Base-by-base conservation (phyloP, 2,329 filamentous ascomycete species). In the Pezicula neosporulosa region DNA sequence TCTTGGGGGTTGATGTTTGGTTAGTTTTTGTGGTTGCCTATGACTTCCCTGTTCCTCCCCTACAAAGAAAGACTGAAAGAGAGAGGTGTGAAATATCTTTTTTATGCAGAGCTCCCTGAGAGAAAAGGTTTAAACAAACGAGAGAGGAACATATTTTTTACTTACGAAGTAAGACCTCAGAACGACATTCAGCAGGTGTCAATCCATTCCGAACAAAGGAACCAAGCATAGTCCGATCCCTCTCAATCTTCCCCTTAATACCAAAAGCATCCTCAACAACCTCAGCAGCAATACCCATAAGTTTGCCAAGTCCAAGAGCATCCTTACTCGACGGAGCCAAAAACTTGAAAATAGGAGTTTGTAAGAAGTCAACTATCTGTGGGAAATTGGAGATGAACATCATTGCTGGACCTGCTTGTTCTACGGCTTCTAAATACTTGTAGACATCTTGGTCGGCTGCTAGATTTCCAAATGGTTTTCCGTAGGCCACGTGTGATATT, bases 401-500 rank as follows among this genome's bases (percentile, higher is more conserved):
- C n/a, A 77, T 69, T 15, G 69, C 67, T 0, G 73, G 72, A 0
- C 77, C 53, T 12, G 68, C 71, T 41, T 71, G 63, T 37, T 74
- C 68, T 0, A 71, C 70, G 6, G 73, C 72, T 48, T 67, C 59
- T 43, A 78, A 70, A 59, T 77, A 79, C 50, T 71, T 71, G 56
- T 74, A 75, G 0, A 74, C 68, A 52, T 80, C 77, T 3, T 67
- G 60, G 55, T 80, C 76, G 8, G 67, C 58, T 16, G 70, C 69
- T 1, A 81, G 59, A 55, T 74, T 76, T 15, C 77, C 77, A 54
- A 80, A 78, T 0, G 70, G 61, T 48, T 74, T 21, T 8, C 78
- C 78, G 15, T 80, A 73, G 0, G 75, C 75, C 18, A 81, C 65
- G 33, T 78, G 71, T 13, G 74, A 75, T 38, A 81, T 77, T 3